Evolutionary conservation across 148 eudicot genomes (phyloP).

Genomic region (Silene conica): DNA sequence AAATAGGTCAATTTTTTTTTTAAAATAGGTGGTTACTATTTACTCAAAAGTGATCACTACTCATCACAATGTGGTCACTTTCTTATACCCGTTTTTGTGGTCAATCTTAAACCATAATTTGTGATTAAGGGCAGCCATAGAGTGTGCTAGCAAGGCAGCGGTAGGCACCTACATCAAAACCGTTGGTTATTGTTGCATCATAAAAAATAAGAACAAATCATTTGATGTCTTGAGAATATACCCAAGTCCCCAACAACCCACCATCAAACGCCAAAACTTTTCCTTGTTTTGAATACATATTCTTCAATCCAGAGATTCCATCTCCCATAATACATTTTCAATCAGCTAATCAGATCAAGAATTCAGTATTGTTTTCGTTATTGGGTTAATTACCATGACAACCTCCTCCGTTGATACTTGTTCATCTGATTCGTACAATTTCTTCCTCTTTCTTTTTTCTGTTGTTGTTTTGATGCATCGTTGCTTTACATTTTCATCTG

Average conservation of each 20-base stretch:
- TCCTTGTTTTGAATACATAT: background rate
- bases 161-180: no score
- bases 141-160: no score
- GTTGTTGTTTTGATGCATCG: slow-evolving; percentile 5
- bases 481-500: background rate
- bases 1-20: no score
- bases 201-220: no score
- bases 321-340: slow-evolving; percentile 1
- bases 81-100: no score
- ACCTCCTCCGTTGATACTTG: slow-evolving; percentile 24
- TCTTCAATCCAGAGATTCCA: background rate
- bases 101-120: no score
- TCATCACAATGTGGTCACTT: no score
- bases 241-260: background rate
- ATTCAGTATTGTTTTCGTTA: background rate
- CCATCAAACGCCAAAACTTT: background rate
- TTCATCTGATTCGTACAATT: slow-evolving; percentile 32
- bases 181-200: no score
- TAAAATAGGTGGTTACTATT: no score
- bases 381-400: slow-evolving; percentile 23
- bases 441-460: background rate
- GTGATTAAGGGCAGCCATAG: no score
- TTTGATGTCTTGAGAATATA: background rate
- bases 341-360: background rate
- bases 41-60: no score